phyloP scores from a whole-genome alignment of 1,284 basidiomycete genomes.

The Hortiboletus rubellus region DNA sequence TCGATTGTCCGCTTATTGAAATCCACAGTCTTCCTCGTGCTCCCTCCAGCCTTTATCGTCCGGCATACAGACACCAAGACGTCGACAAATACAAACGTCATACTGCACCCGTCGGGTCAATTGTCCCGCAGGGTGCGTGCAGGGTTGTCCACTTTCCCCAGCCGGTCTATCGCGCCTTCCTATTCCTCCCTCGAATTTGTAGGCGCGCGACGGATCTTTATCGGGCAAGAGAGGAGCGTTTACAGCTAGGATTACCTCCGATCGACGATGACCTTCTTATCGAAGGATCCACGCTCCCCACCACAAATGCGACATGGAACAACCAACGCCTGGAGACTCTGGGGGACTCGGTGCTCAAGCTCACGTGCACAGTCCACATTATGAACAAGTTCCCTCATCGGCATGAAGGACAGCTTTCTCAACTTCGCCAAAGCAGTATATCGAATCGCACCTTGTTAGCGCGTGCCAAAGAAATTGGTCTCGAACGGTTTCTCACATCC shows the following conservation, averaged over 20 bases:
- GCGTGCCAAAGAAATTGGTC: conserved; percentile 60
- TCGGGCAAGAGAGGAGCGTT: conserved; percentile 52
- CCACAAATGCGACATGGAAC: conserved; percentile 58
- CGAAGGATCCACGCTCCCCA: conserved; percentile 74
- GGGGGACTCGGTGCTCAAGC: conserved; percentile 79
- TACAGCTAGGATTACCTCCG: conserved; percentile 57
- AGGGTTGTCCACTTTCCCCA: conserved; percentile 50
- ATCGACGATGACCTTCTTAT: conserved; percentile 58
- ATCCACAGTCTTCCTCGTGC: conserved; percentile 44
- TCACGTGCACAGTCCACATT: conserved; percentile 72
- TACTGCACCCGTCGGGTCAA: conserved; percentile 34
- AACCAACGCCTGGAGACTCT: conserved; percentile 85
- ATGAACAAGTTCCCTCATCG: conserved; percentile 72
- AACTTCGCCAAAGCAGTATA: conserved; percentile 60
- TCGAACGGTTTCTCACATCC: conserved; percentile 63
- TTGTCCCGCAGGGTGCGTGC: conserved; percentile 58
- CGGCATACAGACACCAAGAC: conserved; percentile 29
- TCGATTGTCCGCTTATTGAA: conserved; percentile 62
- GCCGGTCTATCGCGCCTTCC: conserved; percentile 50
- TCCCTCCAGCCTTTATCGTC: conserved; percentile 45
- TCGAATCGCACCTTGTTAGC: conserved; percentile 68
- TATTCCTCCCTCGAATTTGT: conserved; percentile 63
- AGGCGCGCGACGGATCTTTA: conserved; percentile 64
- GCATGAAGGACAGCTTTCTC: conserved; percentile 79
- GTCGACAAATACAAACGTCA: conserved; percentile 21